phyloP scores from a whole-genome alignment of 257 asterid genomes.

The Solanum dulcamara region DNA sequence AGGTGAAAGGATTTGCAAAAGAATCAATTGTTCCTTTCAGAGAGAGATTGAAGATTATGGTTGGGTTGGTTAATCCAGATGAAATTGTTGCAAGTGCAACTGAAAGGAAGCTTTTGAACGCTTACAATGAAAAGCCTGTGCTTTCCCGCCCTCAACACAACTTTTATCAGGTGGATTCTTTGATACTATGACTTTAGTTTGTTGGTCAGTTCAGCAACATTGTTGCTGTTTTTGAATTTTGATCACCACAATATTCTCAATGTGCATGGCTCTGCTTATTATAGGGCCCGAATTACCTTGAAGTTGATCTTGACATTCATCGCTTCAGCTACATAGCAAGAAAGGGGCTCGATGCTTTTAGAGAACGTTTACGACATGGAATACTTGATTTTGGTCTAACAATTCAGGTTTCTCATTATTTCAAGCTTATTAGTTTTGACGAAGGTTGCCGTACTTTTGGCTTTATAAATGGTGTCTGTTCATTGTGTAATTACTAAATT shows the following conservation, averaged over 20 bases:
- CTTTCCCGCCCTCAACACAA: slow-evolving; percentile 79
- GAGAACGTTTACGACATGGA: slow-evolving; percentile 58
- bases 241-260: background rate
- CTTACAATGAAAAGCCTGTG: slow-evolving; percentile 69
- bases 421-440: background rate
- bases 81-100: slow-evolving; percentile 60
- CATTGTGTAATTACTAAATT: background rate
- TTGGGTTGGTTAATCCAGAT: slow-evolving; percentile 59
- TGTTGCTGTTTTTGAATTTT: background rate
- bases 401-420: slow-evolving; percentile 39
- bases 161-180: slow-evolving; percentile 42
- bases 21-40: slow-evolving; percentile 55
- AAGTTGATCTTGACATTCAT: slow-evolving; percentile 71
- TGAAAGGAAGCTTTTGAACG: slow-evolving; percentile 53
- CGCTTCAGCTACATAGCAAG: slow-evolving; percentile 83
- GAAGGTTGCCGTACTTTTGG: background rate
- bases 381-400: slow-evolving; percentile 57
- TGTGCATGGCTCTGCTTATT: background rate
- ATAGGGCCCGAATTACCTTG: slow-evolving; percentile 60
- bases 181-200: background rate
- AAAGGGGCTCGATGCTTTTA: slow-evolving; percentile 71
- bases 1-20: slow-evolving; percentile 62
- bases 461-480: background rate
- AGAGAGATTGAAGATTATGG: slow-evolving; percentile 63
- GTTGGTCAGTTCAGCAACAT: background rate